These are phyloP conservation scores for Candida pini DNA, from an alignment of 805 yeast species.

Conservation along the genomic window DNA sequence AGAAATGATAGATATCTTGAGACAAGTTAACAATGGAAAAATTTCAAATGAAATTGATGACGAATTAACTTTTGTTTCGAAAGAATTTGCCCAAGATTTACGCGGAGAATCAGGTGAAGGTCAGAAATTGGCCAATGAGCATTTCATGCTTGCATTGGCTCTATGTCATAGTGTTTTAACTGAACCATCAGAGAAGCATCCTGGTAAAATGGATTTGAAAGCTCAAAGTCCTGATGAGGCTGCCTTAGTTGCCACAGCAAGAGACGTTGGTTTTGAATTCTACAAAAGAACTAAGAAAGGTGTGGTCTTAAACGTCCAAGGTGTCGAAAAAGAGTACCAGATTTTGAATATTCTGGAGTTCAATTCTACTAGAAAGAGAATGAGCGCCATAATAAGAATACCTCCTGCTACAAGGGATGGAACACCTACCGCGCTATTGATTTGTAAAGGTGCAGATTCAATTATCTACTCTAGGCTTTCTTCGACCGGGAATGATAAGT, in stretches of 20 bases:
- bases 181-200: constrained; percentile 58
- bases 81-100: constrained; percentile 59
- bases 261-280: constrained; percentile 70
- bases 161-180: constrained; percentile 74
- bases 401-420: constrained; percentile 43
- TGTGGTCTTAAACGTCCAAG: constrained; percentile 61
- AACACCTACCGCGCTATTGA: constrained; percentile 55
- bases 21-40: constrained; percentile 29
- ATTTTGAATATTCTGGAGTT: constrained; percentile 68
- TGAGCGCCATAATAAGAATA: constrained; percentile 75
- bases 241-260: constrained; percentile 76
- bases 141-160: constrained; percentile 71
- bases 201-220: constrained; percentile 50
- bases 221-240: constrained; percentile 90
- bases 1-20: constrained; percentile 48
- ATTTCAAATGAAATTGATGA: constrained; percentile 36
- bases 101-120: constrained; percentile 42
- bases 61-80: constrained; percentile 66
- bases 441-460: constrained; percentile 85
- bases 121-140: constrained; percentile 59
- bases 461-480: constrained; percentile 63
- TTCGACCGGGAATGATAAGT: constrained; percentile 36
- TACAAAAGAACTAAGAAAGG: constrained; percentile 64
- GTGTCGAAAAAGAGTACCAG: constrained; percentile 64
- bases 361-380: constrained; percentile 81